These are phyloP conservation scores for Tetratostichococcus sp. DNA, from an alignment of 139 green algal genomes.

Conservation along the genomic window DNA sequence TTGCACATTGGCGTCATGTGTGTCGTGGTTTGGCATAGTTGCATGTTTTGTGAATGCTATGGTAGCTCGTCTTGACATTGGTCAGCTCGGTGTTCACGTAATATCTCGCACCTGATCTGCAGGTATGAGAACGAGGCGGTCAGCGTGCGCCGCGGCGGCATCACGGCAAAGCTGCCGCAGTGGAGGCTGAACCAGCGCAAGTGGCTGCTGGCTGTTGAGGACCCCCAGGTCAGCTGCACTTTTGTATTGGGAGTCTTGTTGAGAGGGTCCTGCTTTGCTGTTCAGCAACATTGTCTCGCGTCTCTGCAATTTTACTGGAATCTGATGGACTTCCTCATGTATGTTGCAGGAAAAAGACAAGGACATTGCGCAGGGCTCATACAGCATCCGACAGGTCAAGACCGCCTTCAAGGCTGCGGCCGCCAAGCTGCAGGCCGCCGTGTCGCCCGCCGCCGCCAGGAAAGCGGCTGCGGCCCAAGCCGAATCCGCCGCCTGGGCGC, in stretches of 20 bases:
- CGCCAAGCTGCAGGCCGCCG: background rate
- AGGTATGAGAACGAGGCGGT: conserved; percentile 42
- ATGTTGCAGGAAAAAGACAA: conserved; percentile 43
- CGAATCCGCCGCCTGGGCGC: background rate
- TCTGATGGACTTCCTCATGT: too few species aligned
- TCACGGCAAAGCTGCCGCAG: conserved; percentile 36
- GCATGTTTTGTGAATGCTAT: too few species aligned
- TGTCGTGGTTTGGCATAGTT: too few species aligned
- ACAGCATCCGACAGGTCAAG: conserved; percentile 19
- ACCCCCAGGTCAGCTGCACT: conserved; percentile 21
- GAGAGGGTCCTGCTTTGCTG: too few species aligned
- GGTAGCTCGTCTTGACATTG: too few species aligned
- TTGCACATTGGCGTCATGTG: too few species aligned
- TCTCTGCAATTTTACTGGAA: too few species aligned
- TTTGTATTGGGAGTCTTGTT: background rate
- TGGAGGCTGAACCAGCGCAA: conserved; percentile 31
- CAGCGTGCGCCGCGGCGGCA: conserved; percentile 44
- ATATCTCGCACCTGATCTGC: background rate
- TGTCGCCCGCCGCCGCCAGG: background rate
- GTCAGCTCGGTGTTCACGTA: too few species aligned
- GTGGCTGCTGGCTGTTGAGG: conserved; percentile 51
- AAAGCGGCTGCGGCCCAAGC: background rate
- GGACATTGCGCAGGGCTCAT: conserved; percentile 47
- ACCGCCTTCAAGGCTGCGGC: background rate
- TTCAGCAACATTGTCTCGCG: too few species aligned